Evolutionary conservation across 2,329 filamentous ascomycete genomes (phyloP), one percentile per base, ranked within the genome.

Genomic region (Karstenula rhodostoma): DNA sequence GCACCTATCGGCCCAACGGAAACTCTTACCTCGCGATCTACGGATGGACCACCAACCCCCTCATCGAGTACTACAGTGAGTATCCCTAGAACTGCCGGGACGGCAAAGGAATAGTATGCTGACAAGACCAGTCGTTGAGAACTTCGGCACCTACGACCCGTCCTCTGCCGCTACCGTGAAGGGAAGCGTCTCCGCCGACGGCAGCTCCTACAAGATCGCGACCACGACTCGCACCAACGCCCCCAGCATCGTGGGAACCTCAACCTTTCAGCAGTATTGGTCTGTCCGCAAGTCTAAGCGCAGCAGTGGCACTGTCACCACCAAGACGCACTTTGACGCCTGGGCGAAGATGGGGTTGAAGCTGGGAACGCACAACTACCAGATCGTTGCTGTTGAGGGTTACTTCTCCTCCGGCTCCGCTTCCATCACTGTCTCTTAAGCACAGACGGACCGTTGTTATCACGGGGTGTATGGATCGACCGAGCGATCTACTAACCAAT

Each of bases 241-340:
- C 54, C 82, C 83, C n/a, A 82, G 79, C 49, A 84, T 85, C 53
- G 73, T 80, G 42, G 84, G 84, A 42, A 85, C 81, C 32, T 63
- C 67, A 48, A 85, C 82, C 54, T 85, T 86, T 70, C 75, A 82
- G 70, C 84, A 86, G 76, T 86, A 80, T 76, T 85, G 81, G 83
- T 75, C 72, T 56, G 73, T 77, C 56, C 71, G 75, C 53, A 58
- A 66, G 51, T 66, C 66, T 58, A 75, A 76, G 70, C 70, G 75
- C 42, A 68, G 62, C 56, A 62, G 67, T 47, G 74, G 74, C 12
- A 67, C 59, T 7, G 73, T 77, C 40, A 74, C 72, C 61, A 74
- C 70, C 61, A 69, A 70, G 65, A 71, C 70, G 15, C 73, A 77
- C 60, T 77, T 77, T 54, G 68, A 76, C 58, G 73, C 72, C n/a